Conservation (phyloP, 208 protist species). For the Crithidia acanthocephali region DNA sequence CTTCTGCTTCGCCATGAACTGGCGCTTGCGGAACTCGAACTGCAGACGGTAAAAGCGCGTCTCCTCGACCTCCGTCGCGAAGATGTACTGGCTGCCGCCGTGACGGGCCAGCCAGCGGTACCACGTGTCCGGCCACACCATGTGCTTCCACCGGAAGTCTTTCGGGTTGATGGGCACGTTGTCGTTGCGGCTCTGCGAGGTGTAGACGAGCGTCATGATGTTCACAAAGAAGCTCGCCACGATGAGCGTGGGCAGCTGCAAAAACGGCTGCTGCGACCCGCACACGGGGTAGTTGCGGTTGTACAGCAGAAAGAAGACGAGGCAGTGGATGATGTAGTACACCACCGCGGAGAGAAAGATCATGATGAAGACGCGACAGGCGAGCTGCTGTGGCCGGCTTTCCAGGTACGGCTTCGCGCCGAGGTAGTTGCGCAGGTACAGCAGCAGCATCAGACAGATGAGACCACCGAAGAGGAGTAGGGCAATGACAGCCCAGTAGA, state of each 20-base stretch:
- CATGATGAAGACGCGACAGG: constrained; percentile 78
- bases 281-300: constrained; percentile 34
- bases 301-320: constrained; percentile 58
- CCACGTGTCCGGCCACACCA: constrained; percentile 89
- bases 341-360: constrained; percentile 56
- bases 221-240: constrained; percentile 76
- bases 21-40: constrained; percentile 63
- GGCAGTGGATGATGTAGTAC: constrained; percentile 58
- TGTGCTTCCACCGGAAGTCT: constrained; percentile 81
- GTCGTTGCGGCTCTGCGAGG: constrained; percentile 57
- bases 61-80: constrained; percentile 76
- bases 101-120: constrained; percentile 84
- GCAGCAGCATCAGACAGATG: constrained; percentile 56
- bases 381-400: constrained; percentile 86
- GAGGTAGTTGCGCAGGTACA: constrained; percentile 70
- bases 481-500: constrained; percentile 43
- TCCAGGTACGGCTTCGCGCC: constrained; percentile 85
- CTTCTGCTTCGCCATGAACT: constrained; percentile 65
- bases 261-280: constrained; percentile 55
- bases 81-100: constrained; percentile 93
- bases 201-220: constrained; percentile 89
- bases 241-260: constrained; percentile 74
- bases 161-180: constrained; percentile 68
- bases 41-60: constrained; percentile 75
- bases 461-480: constrained; percentile 56